Evolutionary conservation across 352 stramenopile species (phyloP), one percentile per base, ranked within the genome.

Genomic region (Elongisporangium prolatum): DNA sequence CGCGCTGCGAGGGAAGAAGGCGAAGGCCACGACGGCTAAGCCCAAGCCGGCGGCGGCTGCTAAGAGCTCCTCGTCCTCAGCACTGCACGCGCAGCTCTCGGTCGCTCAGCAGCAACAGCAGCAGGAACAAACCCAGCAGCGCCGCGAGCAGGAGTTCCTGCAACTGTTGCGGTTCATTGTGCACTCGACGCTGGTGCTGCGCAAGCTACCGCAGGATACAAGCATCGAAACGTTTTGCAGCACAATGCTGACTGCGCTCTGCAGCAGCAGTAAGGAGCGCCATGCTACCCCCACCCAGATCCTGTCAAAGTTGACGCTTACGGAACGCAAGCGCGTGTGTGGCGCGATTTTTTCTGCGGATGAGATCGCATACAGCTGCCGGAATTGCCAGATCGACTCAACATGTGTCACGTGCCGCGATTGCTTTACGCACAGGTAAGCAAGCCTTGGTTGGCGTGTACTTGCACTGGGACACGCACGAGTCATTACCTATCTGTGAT

Each of bases 351-450:
- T 95, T 56, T 77, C 80, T 50, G 79, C 84, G 37, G 86, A 95
- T 54, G 86, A 95, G 68, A 87, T 95, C 50, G 79, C 84, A 37
- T 95, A 95, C 67, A 95, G 86, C 60, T 95, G 86, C 61, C 86
- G 86, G 55, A 87, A 93, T 61, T 95, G 86, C 69, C 84, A 95
- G 56, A 60, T 92, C 8, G 86, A 95, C 57, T 86, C 84, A 47
- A 91, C 86, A 20, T 93, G 84, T 53, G 86, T 93, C 24, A 93
- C 89, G 57, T 95, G 86, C 62, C 88, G 91, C 59, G 80, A 91
- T 22, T 95, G 86, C 61, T 95, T 94, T 60, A 87, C 82, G 48
- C 69, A 86, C 34, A 91, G 86, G 76, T 87, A 71, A 50, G 69
- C n/a, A n/a, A n/a, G n/a, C n/a, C n/a, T n/a, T n/a, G n/a, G n/a